A percentile compares a stretch with the other conserved stretches of the same genome.
phyloP scores from a whole-genome alignment of 1,284 basidiomycete species.

The Bothia castanella region DNA sequence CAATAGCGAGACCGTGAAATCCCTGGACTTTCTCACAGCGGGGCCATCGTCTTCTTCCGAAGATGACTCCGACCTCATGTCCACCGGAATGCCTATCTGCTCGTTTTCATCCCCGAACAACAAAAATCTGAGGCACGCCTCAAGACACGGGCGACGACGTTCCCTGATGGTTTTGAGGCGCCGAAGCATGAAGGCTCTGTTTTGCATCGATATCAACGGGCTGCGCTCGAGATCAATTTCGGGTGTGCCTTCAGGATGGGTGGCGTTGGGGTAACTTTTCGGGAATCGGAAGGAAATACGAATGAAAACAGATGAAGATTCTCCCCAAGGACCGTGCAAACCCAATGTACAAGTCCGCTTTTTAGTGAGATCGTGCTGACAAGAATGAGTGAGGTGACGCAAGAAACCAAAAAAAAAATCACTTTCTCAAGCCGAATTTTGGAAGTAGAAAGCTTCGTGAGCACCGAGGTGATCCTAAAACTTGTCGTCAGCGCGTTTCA shows the following conservation, averaged over 20 bases:
- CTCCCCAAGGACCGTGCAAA: slow-evolving; percentile 88
- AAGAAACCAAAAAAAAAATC: slow-evolving; percentile 7
- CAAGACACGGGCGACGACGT: slow-evolving; percentile 71
- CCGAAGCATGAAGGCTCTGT: slow-evolving; percentile 71
- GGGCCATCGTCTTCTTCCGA: slow-evolving; percentile 43
- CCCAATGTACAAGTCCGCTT: slow-evolving; percentile 83
- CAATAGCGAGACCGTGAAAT: slow-evolving; percentile 50
- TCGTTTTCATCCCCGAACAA: slow-evolving; percentile 63
- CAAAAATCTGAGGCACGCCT: slow-evolving; percentile 76
- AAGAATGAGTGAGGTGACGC: slow-evolving; percentile 1
- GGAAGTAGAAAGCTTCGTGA: slow-evolving; percentile 63
- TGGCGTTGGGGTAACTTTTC: slow-evolving; percentile 68
- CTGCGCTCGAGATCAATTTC: slow-evolving; percentile 80
- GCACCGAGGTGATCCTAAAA: slow-evolving; percentile 71
- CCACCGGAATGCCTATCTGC: slow-evolving; percentile 36
- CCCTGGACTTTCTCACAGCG: slow-evolving; percentile 40
- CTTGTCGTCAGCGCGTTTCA: slow-evolving; percentile 10
- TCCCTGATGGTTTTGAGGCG: slow-evolving; percentile 71
- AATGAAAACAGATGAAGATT: slow-evolving; percentile 68
- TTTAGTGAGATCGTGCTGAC: slow-evolving; percentile 74
- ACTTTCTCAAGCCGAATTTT: slow-evolving; percentile 88
- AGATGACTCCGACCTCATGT: slow-evolving; percentile 54
- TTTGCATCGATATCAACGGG: slow-evolving; percentile 73
- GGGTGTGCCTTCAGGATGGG: slow-evolving; percentile 63
- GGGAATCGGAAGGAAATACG: slow-evolving; percentile 92